Conservation (phyloP, 768 basidiomycete genomes). For the Rhizopogon vinicolor region DNA sequence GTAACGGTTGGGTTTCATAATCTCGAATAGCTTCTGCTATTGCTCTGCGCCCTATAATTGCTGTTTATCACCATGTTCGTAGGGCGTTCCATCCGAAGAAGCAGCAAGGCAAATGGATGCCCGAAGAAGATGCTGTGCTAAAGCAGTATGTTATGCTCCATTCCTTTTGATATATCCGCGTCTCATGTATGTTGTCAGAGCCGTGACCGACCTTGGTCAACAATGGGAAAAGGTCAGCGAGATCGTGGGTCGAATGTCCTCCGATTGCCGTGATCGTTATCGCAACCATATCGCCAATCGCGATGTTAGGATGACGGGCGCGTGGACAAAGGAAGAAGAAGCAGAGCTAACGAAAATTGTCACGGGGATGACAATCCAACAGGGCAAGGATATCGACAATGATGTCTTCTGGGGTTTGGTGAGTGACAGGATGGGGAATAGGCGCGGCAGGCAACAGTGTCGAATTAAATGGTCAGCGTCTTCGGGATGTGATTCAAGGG, state of each 20-base stretch:
- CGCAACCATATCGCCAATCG: slow-evolving; percentile 76
- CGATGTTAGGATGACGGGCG: slow-evolving; percentile 58
- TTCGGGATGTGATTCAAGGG: not conserved
- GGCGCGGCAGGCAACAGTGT: slow-evolving; percentile 76
- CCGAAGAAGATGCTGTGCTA: slow-evolving; percentile 60
- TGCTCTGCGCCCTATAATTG: slow-evolving; percentile 73
- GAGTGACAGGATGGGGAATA: slow-evolving; percentile 72
- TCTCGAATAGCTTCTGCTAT: slow-evolving; percentile 54
- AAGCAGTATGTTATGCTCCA: slow-evolving; percentile 43
- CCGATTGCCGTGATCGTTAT: slow-evolving; percentile 83
- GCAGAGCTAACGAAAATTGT: slow-evolving; percentile 70
- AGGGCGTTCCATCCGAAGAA: slow-evolving; percentile 65
- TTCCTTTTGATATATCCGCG: not conserved
- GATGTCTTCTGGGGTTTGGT: slow-evolving; percentile 85
- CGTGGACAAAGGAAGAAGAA: slow-evolving; percentile 81
- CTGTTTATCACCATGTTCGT: slow-evolving; percentile 80
- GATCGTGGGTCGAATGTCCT: slow-evolving; percentile 67
- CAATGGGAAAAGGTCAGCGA: slow-evolving; percentile 78
- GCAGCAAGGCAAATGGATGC: slow-evolving; percentile 65
- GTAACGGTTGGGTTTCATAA: not conserved
- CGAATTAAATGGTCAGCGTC: slow-evolving; percentile 73
- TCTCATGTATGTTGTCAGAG: slow-evolving; percentile 36
- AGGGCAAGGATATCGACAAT: slow-evolving; percentile 69
- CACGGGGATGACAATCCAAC: slow-evolving; percentile 64
- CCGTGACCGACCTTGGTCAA: slow-evolving; percentile 64